Evolutionary conservation across 2,329 filamentous ascomycete species (phyloP), one percentile per base, ranked within the genome.

Genomic region (Aspergillus versicolor): DNA sequence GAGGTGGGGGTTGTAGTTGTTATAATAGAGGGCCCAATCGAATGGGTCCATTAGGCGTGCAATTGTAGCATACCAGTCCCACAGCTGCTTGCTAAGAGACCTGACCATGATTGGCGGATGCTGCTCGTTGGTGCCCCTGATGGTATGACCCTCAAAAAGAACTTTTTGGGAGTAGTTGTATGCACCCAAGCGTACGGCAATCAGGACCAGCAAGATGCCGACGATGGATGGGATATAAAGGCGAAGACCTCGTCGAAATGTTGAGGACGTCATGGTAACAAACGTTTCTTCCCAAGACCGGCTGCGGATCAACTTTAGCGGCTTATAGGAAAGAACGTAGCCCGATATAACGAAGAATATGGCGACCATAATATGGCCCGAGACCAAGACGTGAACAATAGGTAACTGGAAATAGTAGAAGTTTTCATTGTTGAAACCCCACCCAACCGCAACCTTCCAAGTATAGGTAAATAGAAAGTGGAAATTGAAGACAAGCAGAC

Each of bases 281-380:
- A 77, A 75, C 3, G 75, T 70, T 52, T 75, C 69, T 27, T 74
- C 75, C 59, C 70, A 77, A 11, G 71, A 66, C 42, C 70, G 66
- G 55, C 58, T 70, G 37, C 71, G 73, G 52, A 77, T 75, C 38
- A 70, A 65, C 58, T 72, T 77, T 52, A 77, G 59, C 3, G 74
- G 74, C 56, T 75, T 75, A 56, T 74, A 74, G 27, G 76, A 77
- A 46, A 80, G 68, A n/a, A 78, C 77, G 56, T 80, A 80, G 51
- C 77, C 78, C 8, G 76, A 79, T 24, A 80, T 73, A 34, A 80
- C 73, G 62, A 80, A 80, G 66, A 80, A 80, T 38, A 79, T 75
- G 45, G 73, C 71, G 13, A 80, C 77, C 76, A 78, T 77, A 58
- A 79, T 74, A 59, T 79, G 77, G 22, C 78, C 77, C 4, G 76